Evolutionary conservation across 164 flowering plant species (phyloP).

Genomic region (Vitis amurensis): DNA sequence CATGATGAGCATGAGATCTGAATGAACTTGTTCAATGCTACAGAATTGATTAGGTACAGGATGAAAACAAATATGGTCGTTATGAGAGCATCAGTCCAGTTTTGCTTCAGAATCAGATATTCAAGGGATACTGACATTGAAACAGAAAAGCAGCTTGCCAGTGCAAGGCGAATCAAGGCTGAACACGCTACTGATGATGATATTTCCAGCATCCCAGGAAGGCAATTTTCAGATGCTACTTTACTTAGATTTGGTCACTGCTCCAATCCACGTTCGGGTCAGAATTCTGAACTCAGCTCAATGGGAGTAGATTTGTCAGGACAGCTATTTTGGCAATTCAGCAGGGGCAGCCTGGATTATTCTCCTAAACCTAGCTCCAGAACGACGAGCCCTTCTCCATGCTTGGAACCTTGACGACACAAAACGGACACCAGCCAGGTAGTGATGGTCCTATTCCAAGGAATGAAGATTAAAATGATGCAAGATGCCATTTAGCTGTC

Average conservation of each 20-base stretch:
- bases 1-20: conserved; percentile 30
- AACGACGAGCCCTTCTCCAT: too few relatives aligned
- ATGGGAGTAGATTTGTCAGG: too few relatives aligned
- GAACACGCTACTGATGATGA: conserved; percentile 82
- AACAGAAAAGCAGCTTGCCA: conserved; percentile 89
- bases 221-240: conserved; percentile 50
- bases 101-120: conserved; percentile 75
- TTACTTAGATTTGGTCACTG: not conserved
- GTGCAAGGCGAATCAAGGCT: conserved; percentile 56
- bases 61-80: conserved; percentile 81
- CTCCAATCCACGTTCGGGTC: too few relatives aligned
- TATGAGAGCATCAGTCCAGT: conserved; percentile 57
- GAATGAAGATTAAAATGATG: too few relatives aligned
- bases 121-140: conserved; percentile 93
- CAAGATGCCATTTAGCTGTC: too few relatives aligned
- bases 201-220: conserved; percentile 80
- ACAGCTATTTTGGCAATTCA: too few relatives aligned
- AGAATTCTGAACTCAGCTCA: too few relatives aligned
- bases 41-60: conserved; percentile 88
- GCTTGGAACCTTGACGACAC: too few relatives aligned
- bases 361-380: too few relatives aligned
- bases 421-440: too few relatives aligned
- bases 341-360: too few relatives aligned
- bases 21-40: conserved; percentile 89
- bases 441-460: too few relatives aligned